Base-by-base conservation (phyloP, 176 grass and related monocot species). In the Carex parvula region DNA sequence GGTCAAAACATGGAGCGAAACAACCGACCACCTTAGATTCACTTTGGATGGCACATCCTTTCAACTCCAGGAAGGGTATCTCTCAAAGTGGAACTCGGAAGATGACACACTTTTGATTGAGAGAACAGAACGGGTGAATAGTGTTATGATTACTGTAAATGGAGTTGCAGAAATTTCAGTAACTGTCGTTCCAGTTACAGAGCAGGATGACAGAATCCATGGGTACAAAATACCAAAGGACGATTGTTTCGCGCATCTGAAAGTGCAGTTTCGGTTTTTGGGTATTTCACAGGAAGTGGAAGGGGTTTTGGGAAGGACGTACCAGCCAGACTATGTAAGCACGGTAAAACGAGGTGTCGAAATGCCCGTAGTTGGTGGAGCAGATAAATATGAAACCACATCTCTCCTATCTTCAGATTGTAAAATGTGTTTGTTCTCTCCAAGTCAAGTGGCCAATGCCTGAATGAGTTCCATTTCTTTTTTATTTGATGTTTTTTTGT, bases 321-420 rank as follows among this genome's bases (percentile, higher is more conserved):
- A 90, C 42, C 80, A 52, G 8, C 84, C 70, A 0, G 67, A 90
- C 70, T 86, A 83, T 56, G 52, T 53, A 24, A 86, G 42, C 77
- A 67, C 71, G 0, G 84, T 46, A 17, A 89, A 90, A 32, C 39
- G 16, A 18, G 88, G 84, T 0, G 88, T 89, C 11, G 24, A 64
- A 56, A 86, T 89, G 84, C 79, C 88, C 0, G 61, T 90, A 18
- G 37, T 90, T 39, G 84, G 88, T 76, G 88, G 88, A 60, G 88
- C 77, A 13, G 84, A 86, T 37, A 63, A 86, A 52, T 84, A 86
- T 8, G 52, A 37, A 48, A 84, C 80, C 44, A 65, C 80, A 15
- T 86, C 88, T 15, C 33, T 90, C 4, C 21, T 86, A 8, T 83
- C 84, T 5, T 17, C 84, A 2, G 84, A 86, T 70, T 90, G 88